Base-by-base conservation (phyloP, 2,329 filamentous ascomycete species). In the Orbilia blumenaviensis region DNA sequence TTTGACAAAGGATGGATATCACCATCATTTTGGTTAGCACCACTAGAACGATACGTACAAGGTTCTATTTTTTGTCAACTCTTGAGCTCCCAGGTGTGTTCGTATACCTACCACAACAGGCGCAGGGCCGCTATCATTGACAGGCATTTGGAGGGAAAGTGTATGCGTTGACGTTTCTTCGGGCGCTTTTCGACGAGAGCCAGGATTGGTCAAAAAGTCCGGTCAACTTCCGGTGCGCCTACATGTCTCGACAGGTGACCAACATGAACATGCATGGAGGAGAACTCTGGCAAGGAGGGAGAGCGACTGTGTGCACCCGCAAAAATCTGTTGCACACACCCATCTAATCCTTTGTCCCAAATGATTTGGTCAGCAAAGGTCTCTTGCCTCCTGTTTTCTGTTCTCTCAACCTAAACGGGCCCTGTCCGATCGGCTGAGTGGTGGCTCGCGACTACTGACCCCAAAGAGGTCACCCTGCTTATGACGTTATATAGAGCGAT, bases 401-500 rank as follows among this genome's bases (percentile, higher is more conserved):
- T 62, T 50, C 23, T 63, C 25, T 50, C 60, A 54, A 46, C 36
- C 46, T 16, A 56, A 32, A 66, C n/a, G 42, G 42, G 48, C 29
- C 34, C 56, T 25, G 29, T 38, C 32, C 54, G 46, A 63, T 63
- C 46, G 46, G 52, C 66, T 56, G 54, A 56, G 38, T 32, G 63
- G 48, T 21, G 21, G 29, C 46, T 67, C 61, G 62, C 52, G 38
- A 54, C 66, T 16, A 48, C 54, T 63, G 66, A 56, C 56, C 54
- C 42, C n/a, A 61, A 29, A 41, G 32, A 76, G 63, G 71, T 68
- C 71, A 67, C 63, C 56, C 44, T 63, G 56, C 63, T 68, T 29
- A 75, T 75, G 72, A 76, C 64, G 64, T 76, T 68, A 76, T 68
- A 76, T 76, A 61, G 64, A 66, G 54, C 27, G 60, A 62, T 69